Conservation (phyloP, 192 early-diverging fungal species). For the Hyaloraphidium curvatum region DNA sequence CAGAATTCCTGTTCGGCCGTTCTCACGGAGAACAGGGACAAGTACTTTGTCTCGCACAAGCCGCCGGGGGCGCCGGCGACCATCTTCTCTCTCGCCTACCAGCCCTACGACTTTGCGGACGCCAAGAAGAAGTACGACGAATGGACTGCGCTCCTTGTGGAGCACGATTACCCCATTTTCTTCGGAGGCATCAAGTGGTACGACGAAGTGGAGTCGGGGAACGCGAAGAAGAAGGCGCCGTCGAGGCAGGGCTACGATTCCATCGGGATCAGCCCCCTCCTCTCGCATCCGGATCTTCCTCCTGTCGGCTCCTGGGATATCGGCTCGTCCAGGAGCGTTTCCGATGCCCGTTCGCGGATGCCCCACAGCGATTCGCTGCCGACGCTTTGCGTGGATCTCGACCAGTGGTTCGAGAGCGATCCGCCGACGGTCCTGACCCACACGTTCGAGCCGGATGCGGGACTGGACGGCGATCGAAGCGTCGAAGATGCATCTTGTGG, state of each 20-base stretch:
- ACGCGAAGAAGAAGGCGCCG: not conserved
- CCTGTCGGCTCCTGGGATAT: too few relatives aligned
- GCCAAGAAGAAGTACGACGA: conserved; percentile 43
- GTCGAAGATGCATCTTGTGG: too few relatives aligned
- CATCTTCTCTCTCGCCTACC: conserved; percentile 60
- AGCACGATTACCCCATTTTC: conserved; percentile 68
- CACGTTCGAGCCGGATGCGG: too few relatives aligned
- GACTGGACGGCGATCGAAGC: too few relatives aligned
- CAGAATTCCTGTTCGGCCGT: conserved; percentile 56
- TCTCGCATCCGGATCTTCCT: too few relatives aligned
- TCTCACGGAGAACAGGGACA: conserved; percentile 56
- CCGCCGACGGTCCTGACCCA: too few relatives aligned
- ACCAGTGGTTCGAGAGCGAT: too few relatives aligned
- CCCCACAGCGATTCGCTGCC: too few relatives aligned
- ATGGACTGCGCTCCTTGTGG: conserved; percentile 50
- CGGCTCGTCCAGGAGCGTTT: too few relatives aligned
- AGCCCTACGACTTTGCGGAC: conserved; percentile 57
- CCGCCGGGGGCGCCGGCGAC: conserved; percentile 41
- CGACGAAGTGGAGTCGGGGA: not conserved
- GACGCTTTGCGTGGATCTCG: too few relatives aligned
- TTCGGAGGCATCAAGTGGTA: conserved; percentile 19
- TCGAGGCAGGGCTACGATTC: not conserved
- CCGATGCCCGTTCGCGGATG: too few relatives aligned
- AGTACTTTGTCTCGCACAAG: conserved; percentile 50
- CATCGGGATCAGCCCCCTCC: not conserved